Evolutionary conservation across 306 rosid species (phyloP), one percentile per base, ranked within the genome.

Genomic region (Lathyrus aphaca): DNA sequence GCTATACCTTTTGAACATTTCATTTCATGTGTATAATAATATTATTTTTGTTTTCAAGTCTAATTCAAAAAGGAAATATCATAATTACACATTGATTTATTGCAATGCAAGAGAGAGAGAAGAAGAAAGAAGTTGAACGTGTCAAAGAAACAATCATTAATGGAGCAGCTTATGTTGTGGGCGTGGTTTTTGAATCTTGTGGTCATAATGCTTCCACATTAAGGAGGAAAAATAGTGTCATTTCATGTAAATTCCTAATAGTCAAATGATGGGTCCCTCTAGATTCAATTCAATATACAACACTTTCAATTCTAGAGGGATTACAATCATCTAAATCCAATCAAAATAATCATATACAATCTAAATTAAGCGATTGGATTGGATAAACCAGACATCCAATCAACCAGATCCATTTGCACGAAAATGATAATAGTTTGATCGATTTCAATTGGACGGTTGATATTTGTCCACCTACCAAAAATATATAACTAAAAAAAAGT

Each of bases 191-290:
- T 46, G 10, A 27, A 62, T 73, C 67, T 62, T 69, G 83, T 74
- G 83, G 77, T 64, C 70, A 48, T 40, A 30, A n/a, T 48, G 76
- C 37, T 14, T 69, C 65, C 83, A 69, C 77, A 39, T 64, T 40
- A 50, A 25, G 64, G 37, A 35, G 64, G 35, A 35, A 17, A 19
- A 21, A 40, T 45, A 40, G 44, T 32, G 83, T 74, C 65, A 73
- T 46, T 64, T 69, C 45, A 46, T 58, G 7, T 1, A 4, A 27
- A 77, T 43, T 64, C 66, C 30, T 12, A 3, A n/a, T 61, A 49
- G 80, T 80, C 83, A 69, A 74, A 57, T 40, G 65, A 46, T 39
- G 83, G 83, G 80, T 16, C 83, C 76, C 77, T 79, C 51, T 64
- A 73, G 51, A 35, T 35, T 35, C 39, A 42, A 42, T 42, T 42